Conservation (phyloP, 2,329 filamentous ascomycete genomes). For the Stemphylium beticola region DNA sequence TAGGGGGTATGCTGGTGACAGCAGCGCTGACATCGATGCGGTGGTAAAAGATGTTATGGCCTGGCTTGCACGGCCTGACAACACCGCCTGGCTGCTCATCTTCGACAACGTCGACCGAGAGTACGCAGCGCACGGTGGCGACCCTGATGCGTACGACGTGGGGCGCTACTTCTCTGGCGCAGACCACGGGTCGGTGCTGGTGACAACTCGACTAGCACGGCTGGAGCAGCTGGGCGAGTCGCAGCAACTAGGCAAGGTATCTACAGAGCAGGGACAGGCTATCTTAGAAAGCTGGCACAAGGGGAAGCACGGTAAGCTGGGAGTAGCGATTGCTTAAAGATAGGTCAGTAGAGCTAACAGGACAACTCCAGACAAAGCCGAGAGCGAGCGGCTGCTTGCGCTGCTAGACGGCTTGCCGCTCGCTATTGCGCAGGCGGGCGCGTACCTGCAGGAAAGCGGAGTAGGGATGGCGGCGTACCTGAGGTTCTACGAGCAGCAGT, state of each 20-base stretch:
- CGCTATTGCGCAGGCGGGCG: constrained; percentile 30
- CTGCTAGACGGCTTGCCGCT: constrained; percentile 31
- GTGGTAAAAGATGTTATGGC: constrained; percentile 27
- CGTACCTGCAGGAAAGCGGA: constrained; percentile 29
- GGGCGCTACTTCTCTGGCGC: constrained; percentile 20
- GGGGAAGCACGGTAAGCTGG: constrained; percentile 18
- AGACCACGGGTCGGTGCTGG: constrained; percentile 29
- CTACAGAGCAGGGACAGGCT: constrained; percentile 15
- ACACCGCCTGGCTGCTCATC: constrained; percentile 27
- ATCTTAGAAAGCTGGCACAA: constrained; percentile 28
- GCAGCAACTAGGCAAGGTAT: constrained; percentile 20
- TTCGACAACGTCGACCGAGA: constrained; percentile 31
- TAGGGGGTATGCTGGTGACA: constrained; percentile 15
- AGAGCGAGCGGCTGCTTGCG: constrained; percentile 15
- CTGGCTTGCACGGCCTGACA: constrained; percentile 20
- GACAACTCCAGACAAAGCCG: constrained; percentile 10
- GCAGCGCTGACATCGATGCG: constrained; percentile 10
- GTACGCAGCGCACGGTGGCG: constrained; percentile 2
- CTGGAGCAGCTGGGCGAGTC: constrained; percentile 26
- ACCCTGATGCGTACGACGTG: constrained; percentile 23
- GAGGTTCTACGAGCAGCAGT: constrained; percentile 35
- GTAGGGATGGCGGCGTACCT: constrained; percentile 24
- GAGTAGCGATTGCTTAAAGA: neutral
- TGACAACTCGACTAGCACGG: constrained; percentile 25
- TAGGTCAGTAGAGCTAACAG: constrained; percentile 9